Evolutionary conservation across 768 basidiomycete genomes (phyloP).

Genomic region (Chalciporus pseudorubinellus): DNA sequence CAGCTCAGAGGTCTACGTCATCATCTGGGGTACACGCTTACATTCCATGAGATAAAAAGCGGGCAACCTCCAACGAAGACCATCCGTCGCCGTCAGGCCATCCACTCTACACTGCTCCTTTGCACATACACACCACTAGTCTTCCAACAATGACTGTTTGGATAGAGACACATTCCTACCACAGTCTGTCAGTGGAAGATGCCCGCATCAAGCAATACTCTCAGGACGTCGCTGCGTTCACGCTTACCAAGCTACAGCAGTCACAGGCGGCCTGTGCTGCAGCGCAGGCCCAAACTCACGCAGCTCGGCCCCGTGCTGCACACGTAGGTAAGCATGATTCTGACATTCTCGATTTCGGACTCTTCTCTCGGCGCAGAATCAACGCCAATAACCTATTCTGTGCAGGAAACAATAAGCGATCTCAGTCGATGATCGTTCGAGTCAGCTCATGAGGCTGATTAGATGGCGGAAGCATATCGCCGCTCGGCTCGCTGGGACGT

Average conservation of each 20-base stretch:
- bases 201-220: constrained; percentile 42
- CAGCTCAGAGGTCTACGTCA: neutral
- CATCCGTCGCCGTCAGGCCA: neutral
- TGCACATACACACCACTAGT: neutral
- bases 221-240: constrained; percentile 47
- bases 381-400: neutral
- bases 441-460: neutral
- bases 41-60: neutral
- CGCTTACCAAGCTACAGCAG: constrained; percentile 41
- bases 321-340: neutral
- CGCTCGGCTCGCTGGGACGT: too few species aligned
- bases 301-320: neutral
- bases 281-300: neutral
- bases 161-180: neutral
- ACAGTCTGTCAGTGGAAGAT: constrained; percentile 15
- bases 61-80: too few species aligned
- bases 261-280: neutral
- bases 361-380: neutral
- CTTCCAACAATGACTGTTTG: neutral
- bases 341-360: neutral
- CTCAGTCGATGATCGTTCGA: neutral
- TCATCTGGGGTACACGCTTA: neutral
- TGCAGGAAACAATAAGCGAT: neutral
- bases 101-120: neutral
- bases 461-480: neutral